Percentiles rank a stretch among this genome's conserved stretches.
These are phyloP conservation scores for Eucalyptus sp. DNA, from an alignment of 345 rosid species.

Conservation along the genomic window DNA sequence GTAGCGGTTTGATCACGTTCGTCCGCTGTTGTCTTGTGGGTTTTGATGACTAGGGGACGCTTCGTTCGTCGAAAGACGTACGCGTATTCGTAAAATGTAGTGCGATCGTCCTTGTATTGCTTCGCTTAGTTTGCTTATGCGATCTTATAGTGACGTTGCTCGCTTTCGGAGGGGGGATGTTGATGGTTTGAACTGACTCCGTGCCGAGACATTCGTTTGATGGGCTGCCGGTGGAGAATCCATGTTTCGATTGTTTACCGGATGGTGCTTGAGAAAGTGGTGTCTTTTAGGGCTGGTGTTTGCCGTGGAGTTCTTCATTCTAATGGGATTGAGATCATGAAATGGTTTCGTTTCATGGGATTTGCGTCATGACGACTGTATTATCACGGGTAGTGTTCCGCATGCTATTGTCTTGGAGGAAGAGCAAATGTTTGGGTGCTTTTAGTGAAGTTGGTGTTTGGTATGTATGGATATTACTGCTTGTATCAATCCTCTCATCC, in stretches of 20 bases:
- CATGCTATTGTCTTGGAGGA: background rate
- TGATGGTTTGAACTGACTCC: background rate
- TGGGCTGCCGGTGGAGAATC: background rate
- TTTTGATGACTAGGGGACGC: background rate
- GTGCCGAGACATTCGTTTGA: background rate
- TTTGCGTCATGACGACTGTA: background rate
- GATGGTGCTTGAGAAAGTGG: background rate
- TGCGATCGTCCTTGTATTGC: background rate
- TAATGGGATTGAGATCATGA: background rate
- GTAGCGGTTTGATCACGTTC: background rate
- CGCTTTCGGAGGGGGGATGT: background rate
- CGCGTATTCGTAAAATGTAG: background rate
- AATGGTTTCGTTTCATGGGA: background rate
- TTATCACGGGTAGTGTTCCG: background rate
- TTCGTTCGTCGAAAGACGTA: background rate
- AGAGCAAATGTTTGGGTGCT: background rate
- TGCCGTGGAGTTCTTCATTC: background rate
- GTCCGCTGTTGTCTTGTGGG: background rate
- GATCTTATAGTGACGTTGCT: background rate
- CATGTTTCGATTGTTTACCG: background rate
- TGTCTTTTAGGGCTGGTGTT: background rate
- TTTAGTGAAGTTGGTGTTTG: background rate
- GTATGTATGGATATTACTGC: background rate
- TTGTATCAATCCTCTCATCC: background rate
- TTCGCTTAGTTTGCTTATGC: background rate